Evolutionary conservation across 306 rosid species (phyloP).

Genomic region (Rubus parviflorus): DNA sequence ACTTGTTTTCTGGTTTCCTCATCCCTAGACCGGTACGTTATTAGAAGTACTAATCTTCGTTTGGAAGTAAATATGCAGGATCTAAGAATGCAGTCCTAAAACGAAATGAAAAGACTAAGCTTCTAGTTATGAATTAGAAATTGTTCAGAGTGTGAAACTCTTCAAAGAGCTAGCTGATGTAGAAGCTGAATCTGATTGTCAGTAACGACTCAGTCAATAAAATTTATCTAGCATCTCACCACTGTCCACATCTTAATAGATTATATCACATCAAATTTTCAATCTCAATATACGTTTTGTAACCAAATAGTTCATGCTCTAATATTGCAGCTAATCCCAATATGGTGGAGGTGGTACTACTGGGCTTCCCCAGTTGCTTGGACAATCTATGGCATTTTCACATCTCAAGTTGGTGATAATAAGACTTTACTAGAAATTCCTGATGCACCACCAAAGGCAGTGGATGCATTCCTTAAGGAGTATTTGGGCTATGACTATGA

Average conservation of each 20-base stretch:
- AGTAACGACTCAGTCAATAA: not conserved
- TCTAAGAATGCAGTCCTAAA: not conserved
- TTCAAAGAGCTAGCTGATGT: too few species aligned
- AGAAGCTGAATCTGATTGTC: too few species aligned
- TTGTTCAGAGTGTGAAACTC: too few species aligned
- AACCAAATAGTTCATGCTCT: not conserved
- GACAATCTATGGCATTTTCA: constrained; percentile 35
- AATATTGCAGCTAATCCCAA: constrained; percentile 33
- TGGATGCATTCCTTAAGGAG: constrained; percentile 25
- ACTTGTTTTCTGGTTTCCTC: constrained; percentile 69
- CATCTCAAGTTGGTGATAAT: constrained; percentile 31
- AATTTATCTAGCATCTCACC: too few species aligned
- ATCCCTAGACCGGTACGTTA: constrained; percentile 52
- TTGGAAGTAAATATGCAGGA: not conserved
- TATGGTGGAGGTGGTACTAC: constrained; percentile 45
- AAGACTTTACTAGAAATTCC: not conserved
- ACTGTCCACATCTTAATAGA: too few species aligned
- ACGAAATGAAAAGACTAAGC: not conserved
- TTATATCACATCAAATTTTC: not conserved
- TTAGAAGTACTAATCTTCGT: not conserved
- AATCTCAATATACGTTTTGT: not conserved
- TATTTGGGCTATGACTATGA: constrained; percentile 27
- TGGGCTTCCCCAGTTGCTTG: constrained; percentile 37
- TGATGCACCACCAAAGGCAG: not conserved
- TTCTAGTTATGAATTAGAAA: not conserved